Base-by-base conservation (phyloP, 2,329 filamentous ascomycete genomes). In the Rhinocladiella mackenziei region DNA sequence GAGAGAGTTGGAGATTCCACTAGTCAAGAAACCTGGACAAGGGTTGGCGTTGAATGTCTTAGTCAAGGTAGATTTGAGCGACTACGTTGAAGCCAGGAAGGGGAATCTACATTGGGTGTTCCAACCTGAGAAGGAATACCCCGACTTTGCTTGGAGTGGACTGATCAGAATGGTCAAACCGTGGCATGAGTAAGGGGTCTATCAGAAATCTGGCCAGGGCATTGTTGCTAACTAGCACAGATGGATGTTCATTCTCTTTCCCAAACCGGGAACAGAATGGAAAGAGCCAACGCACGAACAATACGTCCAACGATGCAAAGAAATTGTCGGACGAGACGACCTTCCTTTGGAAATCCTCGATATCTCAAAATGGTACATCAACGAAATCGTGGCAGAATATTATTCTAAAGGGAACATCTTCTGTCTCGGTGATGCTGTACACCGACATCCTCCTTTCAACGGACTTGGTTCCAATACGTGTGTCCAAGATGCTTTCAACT, bases 41-140 rank as follows among this genome's bases (percentile, higher is more conserved):
- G 73, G 73, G 1, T 50, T 73, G 4, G 74, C 74, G 2, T 63
- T 71, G 30, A 77, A 77, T 50, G 60, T 76, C 15, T 62, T 74
- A 2, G 65, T 73, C 5, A 64, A 70, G 30, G 69, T 68, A 0
- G 76, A 82, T 55, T 61, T 81, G 19, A 60, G 64, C 3, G 68
- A 76, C 47, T 58, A 73, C 8, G 66, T 78, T 22, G 58, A 71
- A 40, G 61, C 69, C 38, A 68, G 78, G 0, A 68, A 65, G 19
- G 80, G 78, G 0, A 81, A 80, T 55, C 64, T 83, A 13, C 78
- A 83, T 57, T 81, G 76, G 73, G 65, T 79, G 1, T 65, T 82
- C 56, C 70, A 73, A 50, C 77, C 79, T 0, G 72, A 77, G 44
- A 60, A 59, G 2, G 71, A 77, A 40, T 63, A 73, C 40, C 72